Base-by-base conservation (phyloP, 2,329 filamentous ascomycete species). In the Celoporthe dispersa region DNA sequence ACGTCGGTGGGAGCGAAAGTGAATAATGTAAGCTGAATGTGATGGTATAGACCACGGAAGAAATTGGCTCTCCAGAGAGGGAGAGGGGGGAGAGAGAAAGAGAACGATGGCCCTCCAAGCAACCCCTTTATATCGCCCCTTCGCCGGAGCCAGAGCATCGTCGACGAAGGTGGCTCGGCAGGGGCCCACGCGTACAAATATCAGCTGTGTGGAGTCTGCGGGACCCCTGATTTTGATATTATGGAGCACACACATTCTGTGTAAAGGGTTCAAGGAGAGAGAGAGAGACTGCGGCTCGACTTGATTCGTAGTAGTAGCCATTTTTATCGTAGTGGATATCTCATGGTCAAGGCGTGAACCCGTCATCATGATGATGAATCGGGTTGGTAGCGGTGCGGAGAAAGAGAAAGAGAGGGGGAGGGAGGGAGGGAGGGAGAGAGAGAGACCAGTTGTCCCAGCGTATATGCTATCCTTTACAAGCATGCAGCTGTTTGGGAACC, bases 111-210 rank as follows among this genome's bases (percentile, higher is more conserved):
- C 19, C 57, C 9, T n/a, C n/a, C 12, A 9, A n/a, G 22, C 44
- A 48, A 5, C 53, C 65, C 65, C 55, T 60, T 67, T 66, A 60
- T 67, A 67, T 66, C 19, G 19, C n/a, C 60, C 35, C 14, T 33
- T 48, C 22, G 44, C 16, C 41, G 12, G 41, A 44, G 16, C 22
- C 44, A n/a, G 41, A 48, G 59, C 35, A 37, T 28, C 22, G n/a
- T 41, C 33, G n/a, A 37, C 37, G 35, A 61, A 37, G n/a, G 39
- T 63, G 39, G 62, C 39, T 25, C 66, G 33, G 25, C 63, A 22
- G 53, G 53, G 55, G 66, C 66, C 31, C 57, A 67, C 66, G 66
- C 66, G 66, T 67, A 61, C 66, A 61, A 67, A 51, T 37, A 62
- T 51, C 57, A 60, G 55, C 9, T 37, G 39, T 25, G 55, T 61